Conservation (phyloP, 139 green algal species). For the Coelastrella sp. region DNA sequence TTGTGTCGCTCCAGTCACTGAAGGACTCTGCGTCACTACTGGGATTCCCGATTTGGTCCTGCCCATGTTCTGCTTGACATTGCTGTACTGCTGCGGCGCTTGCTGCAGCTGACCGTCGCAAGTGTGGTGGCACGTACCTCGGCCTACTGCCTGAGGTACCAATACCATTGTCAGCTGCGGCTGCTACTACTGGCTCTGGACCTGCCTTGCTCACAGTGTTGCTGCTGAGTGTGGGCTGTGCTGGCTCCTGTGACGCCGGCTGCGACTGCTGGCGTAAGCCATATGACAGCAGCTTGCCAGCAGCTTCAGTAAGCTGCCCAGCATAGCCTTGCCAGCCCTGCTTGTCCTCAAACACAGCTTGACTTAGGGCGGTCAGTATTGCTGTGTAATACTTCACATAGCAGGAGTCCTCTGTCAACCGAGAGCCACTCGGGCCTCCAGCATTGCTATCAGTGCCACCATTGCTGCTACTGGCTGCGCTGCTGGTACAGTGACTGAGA, state of each 20-base stretch:
- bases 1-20: slow-evolving; percentile 58
- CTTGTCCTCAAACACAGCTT: slow-evolving; percentile 32
- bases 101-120: not conserved
- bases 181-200: not conserved
- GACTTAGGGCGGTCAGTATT: slow-evolving; percentile 40
- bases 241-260: not conserved
- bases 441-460: not conserved
- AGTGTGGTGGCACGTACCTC: not conserved
- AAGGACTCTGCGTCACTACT: slow-evolving; percentile 10
- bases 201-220: not conserved
- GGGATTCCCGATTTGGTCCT: slow-evolving; percentile 2
- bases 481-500: slow-evolving; percentile 10
- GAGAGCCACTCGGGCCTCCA: not conserved
- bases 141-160: not conserved
- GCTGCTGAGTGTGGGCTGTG: not conserved
- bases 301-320: slow-evolving; percentile 50
- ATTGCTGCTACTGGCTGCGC: not conserved
- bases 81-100: slow-evolving; percentile 4
- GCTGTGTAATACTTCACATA: slow-evolving; percentile 50
- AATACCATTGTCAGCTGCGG: not conserved
- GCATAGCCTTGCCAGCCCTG: slow-evolving; percentile 46
- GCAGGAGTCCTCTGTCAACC: slow-evolving; percentile 41
- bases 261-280: slow-evolving; percentile 25
- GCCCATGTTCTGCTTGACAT: not conserved
- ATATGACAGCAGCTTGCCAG: slow-evolving; percentile 52